Base-by-base conservation (phyloP, 257 asterid species). In the Henckelia pumila region DNA sequence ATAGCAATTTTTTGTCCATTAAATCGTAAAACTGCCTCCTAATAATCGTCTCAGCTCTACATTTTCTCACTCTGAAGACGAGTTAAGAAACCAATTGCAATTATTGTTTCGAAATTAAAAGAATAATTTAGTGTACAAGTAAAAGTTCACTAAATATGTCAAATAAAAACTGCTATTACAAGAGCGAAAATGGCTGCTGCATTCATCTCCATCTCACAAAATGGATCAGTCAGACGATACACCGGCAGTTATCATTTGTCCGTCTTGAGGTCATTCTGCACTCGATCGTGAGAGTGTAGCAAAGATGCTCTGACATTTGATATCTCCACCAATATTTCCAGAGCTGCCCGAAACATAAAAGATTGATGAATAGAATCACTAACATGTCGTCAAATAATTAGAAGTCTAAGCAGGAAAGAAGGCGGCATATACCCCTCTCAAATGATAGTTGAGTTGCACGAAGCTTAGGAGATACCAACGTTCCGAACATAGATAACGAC, bases 401-500 rank as follows among this genome's bases (percentile, higher is more conserved):
- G 59, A 44, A 61, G 64, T 23, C 2, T 23, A 61, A 33, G 40
- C 23, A 7, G 37, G 49, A 59, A 64, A 6, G 22, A 28, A 60
- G 63, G 60, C 52, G 17, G n/a, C n/a, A 1, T 28, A 35, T 80
- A 90, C 97, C 99, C 80, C 81, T 82, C 91, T 90, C 99, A 64
- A 88, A 90, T 60, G 99, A 90, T 30, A 80, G 76, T 69, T 93
- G 99, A 63, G 96, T 84, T 62, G 95, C 73, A 58, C 97, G 90
- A 79, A 93, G 99, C 87, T 85, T 90, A 26, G 98, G 98, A 72
- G 97, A 85, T 62, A 93, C 92, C 64, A 93, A 64, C 8, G 84
- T 83, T 33, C 99, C 97, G 67, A 90, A 93, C 87, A 93, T 79
- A 70, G 95, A 86, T 17, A 90, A 89, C 0, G 83, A 81, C 80